Conservation (phyloP, 2,329 filamentous ascomycete genomes). For the Ceratocystis lukuohia region DNA sequence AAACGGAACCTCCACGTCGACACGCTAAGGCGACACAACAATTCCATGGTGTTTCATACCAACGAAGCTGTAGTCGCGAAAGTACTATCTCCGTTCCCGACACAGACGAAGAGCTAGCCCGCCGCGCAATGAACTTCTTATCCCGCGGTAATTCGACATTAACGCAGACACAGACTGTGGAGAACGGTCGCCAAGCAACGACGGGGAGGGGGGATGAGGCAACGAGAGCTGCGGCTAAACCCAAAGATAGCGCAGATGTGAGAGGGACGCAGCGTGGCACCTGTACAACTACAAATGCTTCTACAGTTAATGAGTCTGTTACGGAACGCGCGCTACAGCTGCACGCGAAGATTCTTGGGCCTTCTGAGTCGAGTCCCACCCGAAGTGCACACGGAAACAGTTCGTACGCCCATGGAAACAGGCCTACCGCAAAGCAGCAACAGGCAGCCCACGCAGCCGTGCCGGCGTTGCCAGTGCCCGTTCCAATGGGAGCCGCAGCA, state of each 20-base stretch:
- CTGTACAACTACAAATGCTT: conserved; percentile 36
- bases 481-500: conserved; percentile 10
- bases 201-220: not conserved
- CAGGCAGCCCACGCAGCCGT: no score
- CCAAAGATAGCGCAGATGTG: not conserved
- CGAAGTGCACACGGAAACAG: not conserved
- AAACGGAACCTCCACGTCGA: conserved; percentile 42
- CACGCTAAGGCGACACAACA: conserved; percentile 27
- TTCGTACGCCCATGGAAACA: no score
- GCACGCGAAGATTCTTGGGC: conserved; percentile 11
- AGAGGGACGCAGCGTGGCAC: conserved; percentile 42
- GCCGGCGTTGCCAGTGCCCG: not conserved
- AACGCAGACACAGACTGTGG: conserved; percentile 23
- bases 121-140: conserved; percentile 33
- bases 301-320: not conserved
- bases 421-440: no score
- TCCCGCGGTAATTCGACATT: conserved; percentile 23
- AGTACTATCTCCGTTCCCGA: conserved; percentile 59
- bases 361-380: not conserved
- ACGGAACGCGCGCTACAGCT: conserved; percentile 9
- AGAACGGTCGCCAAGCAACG: not conserved
- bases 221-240: not conserved
- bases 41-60: conserved; percentile 24
- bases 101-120: conserved; percentile 44
- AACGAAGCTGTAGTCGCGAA: conserved; percentile 52